A percentile compares a stretch with the other conserved stretches of the same genome.
Evolutionary conservation across 768 basidiomycete genomes (phyloP).

Genomic region (Hygrocybe punicea): DNA sequence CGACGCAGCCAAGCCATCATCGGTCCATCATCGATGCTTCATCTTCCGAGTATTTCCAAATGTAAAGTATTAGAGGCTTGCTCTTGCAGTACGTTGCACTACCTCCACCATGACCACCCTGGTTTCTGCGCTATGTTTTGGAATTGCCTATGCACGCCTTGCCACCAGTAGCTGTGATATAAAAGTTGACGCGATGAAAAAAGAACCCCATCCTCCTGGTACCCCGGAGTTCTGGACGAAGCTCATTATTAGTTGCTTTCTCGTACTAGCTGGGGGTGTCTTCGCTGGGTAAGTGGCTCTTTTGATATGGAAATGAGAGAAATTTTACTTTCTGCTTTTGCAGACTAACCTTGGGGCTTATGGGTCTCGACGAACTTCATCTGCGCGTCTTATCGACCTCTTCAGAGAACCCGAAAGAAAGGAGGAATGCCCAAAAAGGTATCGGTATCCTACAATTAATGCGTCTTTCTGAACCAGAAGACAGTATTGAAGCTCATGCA

Average conservation of each 20-base stretch:
- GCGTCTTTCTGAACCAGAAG: neutral
- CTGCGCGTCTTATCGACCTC: slow-evolving; percentile 80
- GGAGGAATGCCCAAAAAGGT: slow-evolving; percentile 70
- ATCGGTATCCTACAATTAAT: neutral
- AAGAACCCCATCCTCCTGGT: slow-evolving; percentile 23
- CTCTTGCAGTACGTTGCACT: too few relatives aligned
- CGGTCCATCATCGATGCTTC: too few relatives aligned
- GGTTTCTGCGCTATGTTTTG: too few relatives aligned
- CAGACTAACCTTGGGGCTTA: slow-evolving; percentile 85
- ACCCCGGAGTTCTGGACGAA: slow-evolving; percentile 75
- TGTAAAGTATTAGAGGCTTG: too few relatives aligned
- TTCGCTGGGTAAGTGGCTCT: slow-evolving; percentile 73
- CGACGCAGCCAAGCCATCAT: too few relatives aligned
- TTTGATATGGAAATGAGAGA: neutral
- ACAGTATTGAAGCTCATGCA: slow-evolving; percentile 54
- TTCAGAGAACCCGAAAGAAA: slow-evolving; percentile 69
- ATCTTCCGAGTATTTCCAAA: too few relatives aligned
- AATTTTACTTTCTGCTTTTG: neutral
- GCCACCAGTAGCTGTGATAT: too few relatives aligned
- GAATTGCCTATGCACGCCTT: too few relatives aligned
- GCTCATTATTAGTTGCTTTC: slow-evolving; percentile 55
- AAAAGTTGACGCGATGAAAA: too few relatives aligned
- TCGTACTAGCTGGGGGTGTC: slow-evolving; percentile 85
- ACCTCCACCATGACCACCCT: too few relatives aligned
- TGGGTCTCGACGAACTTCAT: slow-evolving; percentile 92